phyloP scores from a whole-genome alignment of 371 early-diverging fungal genomes.

The Rhizoclosmatium hyalinum region DNA sequence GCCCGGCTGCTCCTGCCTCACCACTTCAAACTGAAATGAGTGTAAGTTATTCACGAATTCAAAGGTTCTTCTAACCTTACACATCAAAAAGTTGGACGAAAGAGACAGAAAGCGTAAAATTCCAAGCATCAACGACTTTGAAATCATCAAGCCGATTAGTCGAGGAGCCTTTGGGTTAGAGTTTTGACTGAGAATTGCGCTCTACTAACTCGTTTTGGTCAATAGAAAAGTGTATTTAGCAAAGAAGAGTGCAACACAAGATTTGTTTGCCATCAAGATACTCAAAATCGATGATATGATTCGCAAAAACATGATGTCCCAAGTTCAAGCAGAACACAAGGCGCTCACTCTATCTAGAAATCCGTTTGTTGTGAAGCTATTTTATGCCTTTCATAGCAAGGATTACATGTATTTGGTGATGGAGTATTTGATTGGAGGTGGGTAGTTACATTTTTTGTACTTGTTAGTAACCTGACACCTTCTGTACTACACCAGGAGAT shows the following conservation, averaged over 20 bases:
- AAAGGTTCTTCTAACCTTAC: slow-evolving; percentile 1
- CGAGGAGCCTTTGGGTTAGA: slow-evolving; percentile 83
- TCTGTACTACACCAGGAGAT: slow-evolving; percentile 47
- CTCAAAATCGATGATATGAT: slow-evolving; percentile 91
- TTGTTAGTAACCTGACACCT: no score
- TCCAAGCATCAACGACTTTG: slow-evolving; percentile 85
- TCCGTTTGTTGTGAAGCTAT: slow-evolving; percentile 68
- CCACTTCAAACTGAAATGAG: neutral
- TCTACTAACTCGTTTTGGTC: slow-evolving; percentile 4
- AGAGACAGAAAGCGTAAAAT: slow-evolving; percentile 45
- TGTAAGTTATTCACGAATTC: neutral
- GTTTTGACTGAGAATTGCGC: neutral
- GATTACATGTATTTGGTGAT: slow-evolving; percentile 59
- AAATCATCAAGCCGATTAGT: slow-evolving; percentile 85
- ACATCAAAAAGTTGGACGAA: slow-evolving; percentile 18
- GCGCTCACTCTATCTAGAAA: slow-evolving; percentile 76
- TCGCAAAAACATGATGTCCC: slow-evolving; percentile 92
- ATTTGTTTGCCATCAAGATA: slow-evolving; percentile 92
- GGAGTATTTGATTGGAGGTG: slow-evolving; percentile 64
- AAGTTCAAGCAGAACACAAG: slow-evolving; percentile 87
- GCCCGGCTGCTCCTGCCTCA: neutral
- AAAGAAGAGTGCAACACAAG: slow-evolving; percentile 80
- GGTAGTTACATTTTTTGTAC: neutral
- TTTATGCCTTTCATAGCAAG: slow-evolving; percentile 60
- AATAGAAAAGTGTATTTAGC: slow-evolving; percentile 78